Evolutionary conservation across 805 yeast species (phyloP).

Genomic region (Ogataea philodendri): DNA sequence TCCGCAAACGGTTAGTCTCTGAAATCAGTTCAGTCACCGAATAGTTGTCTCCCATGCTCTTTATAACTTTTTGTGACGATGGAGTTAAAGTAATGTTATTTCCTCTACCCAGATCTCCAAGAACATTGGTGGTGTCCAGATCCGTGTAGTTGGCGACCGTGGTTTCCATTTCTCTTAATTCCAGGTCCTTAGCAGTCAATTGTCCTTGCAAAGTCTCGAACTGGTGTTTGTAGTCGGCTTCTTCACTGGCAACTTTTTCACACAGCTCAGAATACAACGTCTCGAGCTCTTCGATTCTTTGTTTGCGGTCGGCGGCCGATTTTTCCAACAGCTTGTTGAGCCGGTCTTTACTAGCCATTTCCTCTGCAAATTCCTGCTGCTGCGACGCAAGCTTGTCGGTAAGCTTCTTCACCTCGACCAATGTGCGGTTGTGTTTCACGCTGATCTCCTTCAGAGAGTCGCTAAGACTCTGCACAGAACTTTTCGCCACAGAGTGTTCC

Average conservation of each 20-base stretch:
- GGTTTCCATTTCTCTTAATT: constrained; percentile 42
- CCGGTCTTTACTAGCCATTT: constrained; percentile 61
- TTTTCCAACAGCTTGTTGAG: constrained; percentile 55
- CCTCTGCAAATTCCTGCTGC: constrained; percentile 53
- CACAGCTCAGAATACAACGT: constrained; percentile 41
- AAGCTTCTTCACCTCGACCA: constrained; percentile 45
- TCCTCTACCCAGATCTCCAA: constrained; percentile 22
- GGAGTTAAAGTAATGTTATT: constrained; percentile 42
- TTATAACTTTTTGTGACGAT: constrained; percentile 56
- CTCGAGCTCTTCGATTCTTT: constrained; percentile 55
- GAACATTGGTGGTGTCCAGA: constrained; percentile 18
- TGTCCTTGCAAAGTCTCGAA: constrained; percentile 37
- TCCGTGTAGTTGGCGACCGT: constrained; percentile 42
- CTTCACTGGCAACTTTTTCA: constrained; percentile 37
- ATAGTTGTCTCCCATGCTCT: constrained; percentile 42
- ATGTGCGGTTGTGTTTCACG: constrained; percentile 40
- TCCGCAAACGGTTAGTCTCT: constrained; percentile 62
- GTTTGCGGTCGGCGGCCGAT: constrained; percentile 48
- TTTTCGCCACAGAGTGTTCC: constrained; percentile 28
- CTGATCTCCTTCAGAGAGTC: constrained; percentile 38
- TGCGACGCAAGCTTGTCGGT: constrained; percentile 42
- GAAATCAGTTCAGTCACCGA: constrained; percentile 65
- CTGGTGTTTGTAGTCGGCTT: constrained; percentile 36
- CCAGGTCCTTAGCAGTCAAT: constrained; percentile 37
- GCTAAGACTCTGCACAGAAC: constrained; percentile 33